Evolutionary conservation across 805 yeast species (phyloP).

Genomic region (Dipodascopsis tothii): DNA sequence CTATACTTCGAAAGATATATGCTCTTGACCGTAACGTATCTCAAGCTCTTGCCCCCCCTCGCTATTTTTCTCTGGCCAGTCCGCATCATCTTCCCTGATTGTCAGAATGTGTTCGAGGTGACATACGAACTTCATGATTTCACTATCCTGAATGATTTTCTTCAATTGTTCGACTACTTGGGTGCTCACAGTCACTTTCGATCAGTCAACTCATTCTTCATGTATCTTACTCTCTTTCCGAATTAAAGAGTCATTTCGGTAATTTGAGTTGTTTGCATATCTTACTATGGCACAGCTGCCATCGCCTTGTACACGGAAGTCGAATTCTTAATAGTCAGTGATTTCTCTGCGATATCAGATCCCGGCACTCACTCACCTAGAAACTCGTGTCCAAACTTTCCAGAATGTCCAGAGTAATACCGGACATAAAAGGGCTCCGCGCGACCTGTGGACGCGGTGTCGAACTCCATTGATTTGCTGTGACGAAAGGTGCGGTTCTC

Average conservation of each 20-base stretch:
- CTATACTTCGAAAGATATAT: slow-evolving; percentile 31
- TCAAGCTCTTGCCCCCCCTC: slow-evolving; percentile 41
- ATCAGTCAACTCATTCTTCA: not conserved
- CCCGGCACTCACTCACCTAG: slow-evolving; percentile 28
- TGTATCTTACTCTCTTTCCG: slow-evolving; percentile 32
- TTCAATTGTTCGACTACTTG: slow-evolving; percentile 34
- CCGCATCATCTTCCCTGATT: slow-evolving; percentile 34
- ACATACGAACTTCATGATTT: slow-evolving; percentile 31
- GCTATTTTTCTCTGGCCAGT: slow-evolving; percentile 37
- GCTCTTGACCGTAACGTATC: slow-evolving; percentile 34
- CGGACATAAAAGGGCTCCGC: slow-evolving; percentile 35
- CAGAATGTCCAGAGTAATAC: slow-evolving; percentile 41
- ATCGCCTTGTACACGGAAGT: slow-evolving; percentile 29
- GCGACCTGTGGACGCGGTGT: too few species aligned
- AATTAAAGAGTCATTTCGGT: slow-evolving; percentile 38
- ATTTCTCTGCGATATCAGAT: not conserved
- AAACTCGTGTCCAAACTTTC: slow-evolving; percentile 42
- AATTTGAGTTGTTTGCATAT: slow-evolving; percentile 43
- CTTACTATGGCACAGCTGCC: slow-evolving; percentile 32
- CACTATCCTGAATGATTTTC: slow-evolving; percentile 35
- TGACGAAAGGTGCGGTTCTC: too few species aligned
- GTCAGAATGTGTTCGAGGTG: not conserved
- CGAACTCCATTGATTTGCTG: too few species aligned
- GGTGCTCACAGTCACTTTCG: slow-evolving; percentile 31
- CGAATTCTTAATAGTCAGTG: slow-evolving; percentile 29